phyloP scores from a whole-genome alignment of 1,284 basidiomycete genomes.

The Mycosarcoma mackinlayi region DNA sequence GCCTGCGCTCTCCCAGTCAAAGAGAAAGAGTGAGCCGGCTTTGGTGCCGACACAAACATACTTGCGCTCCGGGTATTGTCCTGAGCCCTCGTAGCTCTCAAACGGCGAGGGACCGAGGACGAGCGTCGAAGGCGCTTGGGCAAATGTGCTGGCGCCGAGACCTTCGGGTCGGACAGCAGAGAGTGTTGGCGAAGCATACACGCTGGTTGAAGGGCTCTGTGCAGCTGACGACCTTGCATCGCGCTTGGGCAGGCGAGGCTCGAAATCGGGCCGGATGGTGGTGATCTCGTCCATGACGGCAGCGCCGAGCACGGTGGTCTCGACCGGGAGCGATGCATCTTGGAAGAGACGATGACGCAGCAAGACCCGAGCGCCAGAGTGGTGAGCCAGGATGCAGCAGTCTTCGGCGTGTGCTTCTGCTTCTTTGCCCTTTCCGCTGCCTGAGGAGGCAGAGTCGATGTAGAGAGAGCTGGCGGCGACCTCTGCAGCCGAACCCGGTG shows the following conservation, averaged over 20 bases:
- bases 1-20: constrained; percentile 57
- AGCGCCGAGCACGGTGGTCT: constrained; percentile 53
- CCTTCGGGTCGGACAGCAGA: constrained; percentile 13
- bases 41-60: constrained; percentile 62
- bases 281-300: constrained; percentile 55
- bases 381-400: constrained; percentile 44
- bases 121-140: constrained; percentile 13
- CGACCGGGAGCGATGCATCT: constrained; percentile 6
- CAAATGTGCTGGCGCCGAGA: neutral
- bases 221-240: constrained; percentile 27
- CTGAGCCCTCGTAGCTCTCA: constrained; percentile 19
- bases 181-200: constrained; percentile 38
- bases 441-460: constrained; percentile 23
- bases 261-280: constrained; percentile 56
- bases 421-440: neutral
- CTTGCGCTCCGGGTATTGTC: constrained; percentile 56
- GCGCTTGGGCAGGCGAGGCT: constrained; percentile 45
- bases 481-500: constrained; percentile 16
- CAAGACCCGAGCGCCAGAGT: constrained; percentile 42
- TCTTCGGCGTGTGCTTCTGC: neutral
- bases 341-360: constrained; percentile 37
- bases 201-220: constrained; percentile 27
- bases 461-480: constrained; percentile 30
- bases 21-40: constrained; percentile 56
- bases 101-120: constrained; percentile 39